Conservation (phyloP, 2,329 filamentous ascomycete species). For the Gaeumannomyces sp. region DNA sequence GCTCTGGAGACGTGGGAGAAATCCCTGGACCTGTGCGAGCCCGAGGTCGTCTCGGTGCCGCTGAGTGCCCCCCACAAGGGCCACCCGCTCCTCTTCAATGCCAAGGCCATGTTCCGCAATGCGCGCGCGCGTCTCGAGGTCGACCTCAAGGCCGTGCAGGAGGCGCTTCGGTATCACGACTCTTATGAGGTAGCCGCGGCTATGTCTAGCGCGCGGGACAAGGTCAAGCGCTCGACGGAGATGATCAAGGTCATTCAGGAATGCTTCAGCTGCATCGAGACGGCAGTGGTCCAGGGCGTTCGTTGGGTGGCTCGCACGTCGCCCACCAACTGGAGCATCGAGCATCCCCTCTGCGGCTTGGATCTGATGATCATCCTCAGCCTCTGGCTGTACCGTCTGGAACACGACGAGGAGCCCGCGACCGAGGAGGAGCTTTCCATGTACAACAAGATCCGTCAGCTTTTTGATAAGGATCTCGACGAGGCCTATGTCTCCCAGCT, state of each 20-base stretch:
- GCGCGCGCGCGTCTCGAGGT: slow-evolving; percentile 88
- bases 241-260: slow-evolving; percentile 99
- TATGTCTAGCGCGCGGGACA: slow-evolving; percentile 91
- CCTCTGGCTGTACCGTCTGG: slow-evolving; percentile 96
- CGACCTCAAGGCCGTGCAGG: slow-evolving; percentile 91
- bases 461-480: slow-evolving; percentile 87
- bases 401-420: slow-evolving; percentile 93
- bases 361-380: slow-evolving; percentile 97
- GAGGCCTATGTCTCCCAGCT: slow-evolving; percentile 76
- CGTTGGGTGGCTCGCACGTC: slow-evolving; percentile 98
- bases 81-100: slow-evolving; percentile 95
- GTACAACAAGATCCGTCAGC: slow-evolving; percentile 85
- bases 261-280: slow-evolving; percentile 97
- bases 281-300: slow-evolving; percentile 86
- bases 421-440: slow-evolving; percentile 78
- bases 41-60: slow-evolving; percentile 80
- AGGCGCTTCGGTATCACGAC: slow-evolving; percentile 93
- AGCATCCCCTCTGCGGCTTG: slow-evolving; percentile 92
- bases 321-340: slow-evolving; percentile 97
- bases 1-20: slow-evolving; percentile 99
- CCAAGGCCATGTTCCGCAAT: slow-evolving; percentile 94
- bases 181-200: slow-evolving; percentile 94
- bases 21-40: slow-evolving; percentile 87
- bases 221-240: slow-evolving; percentile 88
- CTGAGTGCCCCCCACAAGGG: slow-evolving; percentile 93